Percentiles rank a stretch among this genome's conserved stretches.
These are phyloP conservation scores for Nannochloropsis salina DNA, from an alignment of 108 stramenopile genomes.

Conservation along the genomic window DNA sequence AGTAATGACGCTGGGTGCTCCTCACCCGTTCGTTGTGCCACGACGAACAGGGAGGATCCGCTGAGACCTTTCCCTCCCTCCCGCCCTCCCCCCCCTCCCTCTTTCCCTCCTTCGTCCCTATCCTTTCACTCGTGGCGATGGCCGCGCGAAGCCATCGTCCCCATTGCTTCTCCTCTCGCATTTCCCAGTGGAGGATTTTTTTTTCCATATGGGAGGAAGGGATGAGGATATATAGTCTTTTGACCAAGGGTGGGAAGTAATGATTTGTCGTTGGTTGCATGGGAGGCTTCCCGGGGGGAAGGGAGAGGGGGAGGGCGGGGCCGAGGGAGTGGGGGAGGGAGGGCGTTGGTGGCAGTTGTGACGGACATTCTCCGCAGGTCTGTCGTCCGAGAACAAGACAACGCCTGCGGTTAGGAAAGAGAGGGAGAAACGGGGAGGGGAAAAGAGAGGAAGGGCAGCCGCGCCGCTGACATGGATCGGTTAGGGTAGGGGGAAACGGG, in stretches of 20 bases:
- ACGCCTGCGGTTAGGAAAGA: background rate
- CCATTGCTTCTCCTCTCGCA: too few species aligned
- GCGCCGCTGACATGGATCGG: background rate
- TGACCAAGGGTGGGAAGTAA: background rate
- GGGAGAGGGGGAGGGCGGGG: background rate
- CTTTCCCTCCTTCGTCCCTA: constrained; percentile 10
- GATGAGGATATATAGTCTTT: background rate
- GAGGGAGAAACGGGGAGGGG: background rate
- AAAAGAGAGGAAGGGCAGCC: background rate
- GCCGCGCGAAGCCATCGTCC: too few species aligned
- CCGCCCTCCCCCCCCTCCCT: background rate
- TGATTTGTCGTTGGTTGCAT: background rate
- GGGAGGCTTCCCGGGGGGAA: background rate
- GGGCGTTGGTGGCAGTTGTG: background rate
- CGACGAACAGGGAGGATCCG: background rate
- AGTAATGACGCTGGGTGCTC: background rate
- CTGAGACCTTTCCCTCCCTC: background rate
- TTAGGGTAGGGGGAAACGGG: background rate
- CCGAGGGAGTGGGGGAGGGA: background rate
- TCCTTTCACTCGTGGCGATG: constrained; percentile 26
- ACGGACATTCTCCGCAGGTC: background rate
- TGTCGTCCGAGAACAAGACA: background rate
- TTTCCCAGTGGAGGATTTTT: too few species aligned
- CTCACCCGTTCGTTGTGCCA: background rate
- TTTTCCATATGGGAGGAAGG: too few species aligned